Percentiles rank a stretch among this genome's conserved stretches.
Conservation (phyloP, 306 rosid genomes). For the Ormosia emarginata region DNA sequence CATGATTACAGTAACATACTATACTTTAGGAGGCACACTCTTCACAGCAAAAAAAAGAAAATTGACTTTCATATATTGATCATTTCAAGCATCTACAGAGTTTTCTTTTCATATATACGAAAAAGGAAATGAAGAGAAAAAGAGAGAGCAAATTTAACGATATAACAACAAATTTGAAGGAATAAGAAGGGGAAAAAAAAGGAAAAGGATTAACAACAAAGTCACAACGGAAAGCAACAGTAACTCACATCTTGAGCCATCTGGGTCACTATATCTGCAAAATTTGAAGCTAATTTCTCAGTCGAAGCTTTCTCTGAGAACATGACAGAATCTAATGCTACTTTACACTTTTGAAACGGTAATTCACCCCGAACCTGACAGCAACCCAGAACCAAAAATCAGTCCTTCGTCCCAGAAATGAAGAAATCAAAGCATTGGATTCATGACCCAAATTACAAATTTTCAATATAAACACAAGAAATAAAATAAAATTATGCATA, state of each 20-base stretch:
- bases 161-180: background rate
- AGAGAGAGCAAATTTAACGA: background rate
- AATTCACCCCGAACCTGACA: slow-evolving; percentile 89
- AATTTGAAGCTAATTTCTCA: slow-evolving; percentile 65
- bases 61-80: background rate
- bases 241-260: slow-evolving; percentile 94
- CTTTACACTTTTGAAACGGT: slow-evolving; percentile 82
- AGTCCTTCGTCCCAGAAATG: slow-evolving; percentile 3
- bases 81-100: background rate
- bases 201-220: background rate
- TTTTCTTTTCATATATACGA: background rate
- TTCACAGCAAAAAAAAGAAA: background rate
- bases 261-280: slow-evolving; percentile 89
- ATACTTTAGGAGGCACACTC: background rate
- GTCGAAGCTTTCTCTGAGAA: slow-evolving; percentile 53
- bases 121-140: background rate
- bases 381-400: slow-evolving; percentile 14
- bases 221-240: background rate
- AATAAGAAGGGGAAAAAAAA: background rate
- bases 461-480: background rate
- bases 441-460: background rate
- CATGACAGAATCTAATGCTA: slow-evolving; percentile 75
- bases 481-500: background rate
- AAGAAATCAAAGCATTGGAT: background rate
- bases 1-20: background rate